Conservation (phyloP, 2,329 filamentous ascomycete genomes). For the Bipolaris zeicola region DNA sequence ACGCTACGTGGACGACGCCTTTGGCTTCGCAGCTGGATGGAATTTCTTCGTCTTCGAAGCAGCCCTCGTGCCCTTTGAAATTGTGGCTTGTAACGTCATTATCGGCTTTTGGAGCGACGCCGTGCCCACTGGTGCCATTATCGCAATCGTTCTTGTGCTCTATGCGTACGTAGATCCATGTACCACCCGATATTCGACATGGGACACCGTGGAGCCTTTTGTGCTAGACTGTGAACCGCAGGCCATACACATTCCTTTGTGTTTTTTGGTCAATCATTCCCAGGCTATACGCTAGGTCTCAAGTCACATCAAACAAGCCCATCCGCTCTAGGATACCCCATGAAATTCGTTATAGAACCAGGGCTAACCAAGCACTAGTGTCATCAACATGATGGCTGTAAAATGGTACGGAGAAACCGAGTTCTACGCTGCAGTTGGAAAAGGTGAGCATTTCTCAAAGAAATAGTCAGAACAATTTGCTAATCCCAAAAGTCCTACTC, state of each 20-base stretch:
- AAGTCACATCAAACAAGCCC: not conserved
- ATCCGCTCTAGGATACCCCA: not conserved
- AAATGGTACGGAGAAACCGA: slow-evolving; percentile 62
- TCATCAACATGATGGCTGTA: slow-evolving; percentile 70
- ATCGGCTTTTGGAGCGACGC: slow-evolving; percentile 57
- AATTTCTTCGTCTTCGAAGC: slow-evolving; percentile 77
- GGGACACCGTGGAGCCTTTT: not conserved
- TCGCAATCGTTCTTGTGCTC: slow-evolving; percentile 63
- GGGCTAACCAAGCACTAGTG: slow-evolving; percentile 34
- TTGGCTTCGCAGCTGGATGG: slow-evolving; percentile 74
- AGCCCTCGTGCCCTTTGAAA: slow-evolving; percentile 69
- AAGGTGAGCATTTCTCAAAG: slow-evolving; percentile 18
- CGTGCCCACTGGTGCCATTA: slow-evolving; percentile 65
- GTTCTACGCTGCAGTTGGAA: slow-evolving; percentile 72
- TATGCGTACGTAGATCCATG: slow-evolving; percentile 58
- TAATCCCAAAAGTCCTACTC: slow-evolving; percentile 44
- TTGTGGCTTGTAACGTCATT: slow-evolving; percentile 57
- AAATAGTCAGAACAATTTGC: not conserved
- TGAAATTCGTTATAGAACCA: not conserved
- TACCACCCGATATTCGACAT: not conserved
- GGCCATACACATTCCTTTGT: not conserved
- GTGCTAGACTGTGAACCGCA: not conserved
- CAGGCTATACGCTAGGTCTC: not conserved
- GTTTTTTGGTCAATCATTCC: not conserved
- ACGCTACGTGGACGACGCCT: slow-evolving; percentile 75